Base-by-base conservation (phyloP, 2,329 filamentous ascomycete genomes). In the Ceratocystis alfenasii region DNA sequence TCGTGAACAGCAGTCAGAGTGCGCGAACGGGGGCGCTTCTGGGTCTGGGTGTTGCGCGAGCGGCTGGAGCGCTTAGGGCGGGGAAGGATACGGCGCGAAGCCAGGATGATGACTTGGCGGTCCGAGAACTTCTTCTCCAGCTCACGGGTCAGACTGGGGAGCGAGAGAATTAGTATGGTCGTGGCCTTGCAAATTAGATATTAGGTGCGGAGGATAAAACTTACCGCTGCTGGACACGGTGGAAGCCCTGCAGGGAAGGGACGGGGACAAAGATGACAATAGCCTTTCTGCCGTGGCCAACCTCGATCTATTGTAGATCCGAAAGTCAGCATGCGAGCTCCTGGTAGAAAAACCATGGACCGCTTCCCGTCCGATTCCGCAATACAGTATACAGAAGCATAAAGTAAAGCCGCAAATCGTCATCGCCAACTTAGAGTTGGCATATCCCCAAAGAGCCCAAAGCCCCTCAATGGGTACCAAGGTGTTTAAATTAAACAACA, bases 111-210 rank as follows among this genome's bases (percentile, higher is more conserved):
- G 79, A 99, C 94, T 81, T 99, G 94, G 81, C 94, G 94, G 86
- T 99, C 94, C 72, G 94, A 97, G 90, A 99, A 99, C 85, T 99
- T 99, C 91, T 99, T 99, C 89, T 99, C 94, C 78, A 99, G 92
- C 86, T 99, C 94, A 82, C 94, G 94, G 81, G 94, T 99, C 78
- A 99, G 87, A 78, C 93, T 97, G 67, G 3, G n/a, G 15, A 25
- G 17, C 6, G n/a, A 1, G 68, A 36, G 10, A 12, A 10, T 74
- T 69, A 75, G 71, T 66, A n/a, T 2, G 20, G 8, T 2, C 8
- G 48, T 25, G 20, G 12, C 55, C 25, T 25, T 64, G 48, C 7
- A 3, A 55, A 62, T 68, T 33, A 45, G n/a, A 2, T 41, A 30
- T 17, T 36, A 36, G 30, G 46, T 8, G 36, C 12, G 1, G 22